phyloP scores from a whole-genome alignment of 1,284 basidiomycete genomes.

The Vanrija sp. region DNA sequence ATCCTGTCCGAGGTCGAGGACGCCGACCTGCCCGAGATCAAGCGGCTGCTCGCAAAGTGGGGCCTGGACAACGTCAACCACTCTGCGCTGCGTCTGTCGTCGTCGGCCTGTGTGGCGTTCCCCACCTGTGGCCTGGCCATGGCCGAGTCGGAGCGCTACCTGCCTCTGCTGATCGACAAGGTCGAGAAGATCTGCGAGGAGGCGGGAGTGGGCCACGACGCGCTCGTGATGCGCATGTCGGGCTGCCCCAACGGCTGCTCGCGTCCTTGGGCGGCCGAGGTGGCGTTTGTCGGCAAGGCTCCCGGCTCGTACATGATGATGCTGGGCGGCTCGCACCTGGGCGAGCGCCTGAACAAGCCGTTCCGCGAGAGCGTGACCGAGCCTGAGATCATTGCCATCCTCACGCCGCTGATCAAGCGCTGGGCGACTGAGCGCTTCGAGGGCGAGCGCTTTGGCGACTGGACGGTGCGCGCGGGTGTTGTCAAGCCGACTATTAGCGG shows the following conservation, averaged over 20 bases:
- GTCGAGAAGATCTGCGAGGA: slow-evolving; percentile 93
- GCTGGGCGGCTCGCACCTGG: slow-evolving; percentile 90
- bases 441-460: slow-evolving; percentile 96
- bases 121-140: slow-evolving; percentile 94
- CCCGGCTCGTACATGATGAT: slow-evolving; percentile 92
- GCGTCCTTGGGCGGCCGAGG: slow-evolving; percentile 91
- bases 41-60: slow-evolving; percentile 75
- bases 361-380: slow-evolving; percentile 80
- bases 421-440: slow-evolving; percentile 83
- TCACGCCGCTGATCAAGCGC: slow-evolving; percentile 85
- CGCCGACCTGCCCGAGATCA: slow-evolving; percentile 71
- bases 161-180: slow-evolving; percentile 92
- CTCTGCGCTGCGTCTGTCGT: slow-evolving; percentile 74
- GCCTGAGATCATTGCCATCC: slow-evolving; percentile 86
- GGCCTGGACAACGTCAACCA: slow-evolving; percentile 85
- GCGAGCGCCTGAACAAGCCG: slow-evolving; percentile 83
- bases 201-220: slow-evolving; percentile 84
- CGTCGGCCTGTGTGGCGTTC: slow-evolving; percentile 94
- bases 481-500: slow-evolving; percentile 74
- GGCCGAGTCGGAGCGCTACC: slow-evolving; percentile 92
- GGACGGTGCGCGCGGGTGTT: slow-evolving; percentile 81
- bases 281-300: slow-evolving; percentile 95
- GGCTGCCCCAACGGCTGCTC: slow-evolving; percentile 90
- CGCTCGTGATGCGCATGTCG: slow-evolving; percentile 97
- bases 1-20: slow-evolving; percentile 78